Base-by-base conservation (phyloP, 2,329 filamentous ascomycete species). In the Magnaporthiopsis rhizophila region DNA sequence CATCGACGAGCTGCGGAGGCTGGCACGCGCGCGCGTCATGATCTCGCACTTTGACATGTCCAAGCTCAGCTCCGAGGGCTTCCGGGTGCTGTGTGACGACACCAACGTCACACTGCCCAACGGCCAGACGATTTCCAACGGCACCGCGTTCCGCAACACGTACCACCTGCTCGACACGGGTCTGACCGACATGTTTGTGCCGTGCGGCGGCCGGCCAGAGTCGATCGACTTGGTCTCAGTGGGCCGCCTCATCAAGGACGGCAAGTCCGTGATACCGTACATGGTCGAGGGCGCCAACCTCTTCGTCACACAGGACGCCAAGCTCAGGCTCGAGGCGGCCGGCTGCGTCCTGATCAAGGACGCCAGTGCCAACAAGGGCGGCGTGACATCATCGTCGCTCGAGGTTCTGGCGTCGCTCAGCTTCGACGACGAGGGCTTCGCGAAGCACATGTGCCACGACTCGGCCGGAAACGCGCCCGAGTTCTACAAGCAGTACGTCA, bases 231-330 rank as follows among this genome's bases (percentile, higher is more conserved):
- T 98, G 65, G 89, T 91, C 64, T 91, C 89, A 9, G 94, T 93
- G 67, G 89, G 85, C 78, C 91, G 90, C 75, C 85, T 99, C 67
- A 98, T 99, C 77, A 87, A 89, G 74, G 87, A 97, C 67, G 92
- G 93, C 78, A 97, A 96, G 80, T 83, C 85, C 28, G 86, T 84
- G 13, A 89, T 99, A 66, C 93, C 94, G 0, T 99, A 96, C 79
- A 95, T 99, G 64, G 94, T 99, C 59, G 95, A 99, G 79, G 95
- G 95, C 63, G 95, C 95, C 77, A 99, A 70, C 76, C 83, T 99
- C 64, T 99, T 99, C 85, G 96, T 99, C 78, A 97, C 95, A 0
- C 95, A 99, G 77, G 95, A 99, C 72, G 94, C 94, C 71, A 98
- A 98, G 81, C 84, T 98, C 64, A 90, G 92, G 30, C 86, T 99